A percentile compares a stretch with the other conserved stretches of the same genome.
Conservation (phyloP, 2,329 filamentous ascomycete species). For the Beauveria brongniartii region DNA sequence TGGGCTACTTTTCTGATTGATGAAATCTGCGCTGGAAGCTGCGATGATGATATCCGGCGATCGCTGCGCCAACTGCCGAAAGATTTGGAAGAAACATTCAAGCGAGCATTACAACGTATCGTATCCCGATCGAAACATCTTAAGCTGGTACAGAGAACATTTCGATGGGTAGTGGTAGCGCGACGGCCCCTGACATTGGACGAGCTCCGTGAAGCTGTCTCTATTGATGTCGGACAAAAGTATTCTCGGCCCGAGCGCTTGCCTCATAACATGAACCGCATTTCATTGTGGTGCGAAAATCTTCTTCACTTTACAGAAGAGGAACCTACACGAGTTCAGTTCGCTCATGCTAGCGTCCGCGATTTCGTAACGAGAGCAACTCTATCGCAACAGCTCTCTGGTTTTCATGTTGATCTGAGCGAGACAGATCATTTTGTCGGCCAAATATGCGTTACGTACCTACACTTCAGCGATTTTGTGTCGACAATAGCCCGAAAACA, state of each 20-base stretch:
- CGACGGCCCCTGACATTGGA: slow-evolving; percentile 25
- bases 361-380: not conserved
- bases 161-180: slow-evolving; percentile 21
- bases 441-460: not conserved
- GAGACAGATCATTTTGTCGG: not conserved
- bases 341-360: slow-evolving; percentile 21
- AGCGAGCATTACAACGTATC: not conserved
- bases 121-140: not conserved
- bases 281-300: slow-evolving; percentile 26
- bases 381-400: not conserved
- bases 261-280: slow-evolving; percentile 20
- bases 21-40: slow-evolving; percentile 25
- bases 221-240: slow-evolving; percentile 23
- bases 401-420: not conserved
- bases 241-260: slow-evolving; percentile 9
- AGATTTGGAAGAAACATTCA: not conserved
- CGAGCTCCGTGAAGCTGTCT: slow-evolving; percentile 30
- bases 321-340: slow-evolving; percentile 22
- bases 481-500: not conserved
- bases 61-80: not conserved
- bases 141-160: not conserved
- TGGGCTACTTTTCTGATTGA: slow-evolving; percentile 30
- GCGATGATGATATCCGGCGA: slow-evolving; percentile 17
- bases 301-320: slow-evolving; percentile 25
- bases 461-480: not conserved